Conservation (phyloP, 257 asterid species). For the Nicotiana knightiana region DNA sequence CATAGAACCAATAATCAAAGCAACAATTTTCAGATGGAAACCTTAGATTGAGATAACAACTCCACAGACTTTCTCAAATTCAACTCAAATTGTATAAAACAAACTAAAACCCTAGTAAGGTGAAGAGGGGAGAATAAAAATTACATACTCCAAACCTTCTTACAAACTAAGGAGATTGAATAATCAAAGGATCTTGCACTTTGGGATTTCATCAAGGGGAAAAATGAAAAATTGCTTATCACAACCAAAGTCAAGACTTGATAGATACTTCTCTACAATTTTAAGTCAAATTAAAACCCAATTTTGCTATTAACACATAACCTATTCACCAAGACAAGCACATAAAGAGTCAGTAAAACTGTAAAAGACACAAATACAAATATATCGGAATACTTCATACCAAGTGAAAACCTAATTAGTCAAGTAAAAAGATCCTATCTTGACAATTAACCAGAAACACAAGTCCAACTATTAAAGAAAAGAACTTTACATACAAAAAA, state of each 20-base stretch:
- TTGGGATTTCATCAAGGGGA: neutral
- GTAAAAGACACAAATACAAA: neutral
- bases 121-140: neutral
- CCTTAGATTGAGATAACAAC: neutral
- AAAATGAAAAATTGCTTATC: neutral
- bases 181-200: neutral
- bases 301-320: neutral
- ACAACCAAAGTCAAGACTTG: neutral
- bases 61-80: neutral
- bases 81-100: neutral
- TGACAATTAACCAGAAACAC: neutral
- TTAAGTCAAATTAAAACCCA: neutral
- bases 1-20: neutral
- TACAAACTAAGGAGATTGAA: neutral
- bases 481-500: neutral
- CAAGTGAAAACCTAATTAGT: constrained; percentile 2
- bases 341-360: neutral
- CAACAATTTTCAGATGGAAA: neutral
- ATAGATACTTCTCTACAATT: neutral
- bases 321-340: neutral
- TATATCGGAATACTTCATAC: neutral
- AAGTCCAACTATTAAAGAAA: neutral
- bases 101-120: constrained; percentile 1
- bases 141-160: neutral
- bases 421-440: neutral